A percentile compares a stretch with the other conserved stretches of the same genome.
Conservation (phyloP, 2,329 filamentous ascomycete genomes). For the Epichloe uncinata region DNA sequence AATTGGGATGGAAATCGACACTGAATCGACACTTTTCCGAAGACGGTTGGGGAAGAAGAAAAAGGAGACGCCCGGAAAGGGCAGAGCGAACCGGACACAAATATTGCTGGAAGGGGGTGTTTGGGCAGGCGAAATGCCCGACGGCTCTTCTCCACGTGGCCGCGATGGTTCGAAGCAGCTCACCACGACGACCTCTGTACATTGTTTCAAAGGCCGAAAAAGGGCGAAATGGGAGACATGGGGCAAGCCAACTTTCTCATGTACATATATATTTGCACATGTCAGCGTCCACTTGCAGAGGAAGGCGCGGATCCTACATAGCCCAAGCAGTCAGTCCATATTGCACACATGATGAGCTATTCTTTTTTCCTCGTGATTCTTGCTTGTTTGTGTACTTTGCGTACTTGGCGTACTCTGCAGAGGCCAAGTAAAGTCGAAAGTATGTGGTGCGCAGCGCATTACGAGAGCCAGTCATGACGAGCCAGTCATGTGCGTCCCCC, state of each 20-base stretch:
- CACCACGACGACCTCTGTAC: slow-evolving; percentile 18
- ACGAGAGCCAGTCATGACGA: too few relatives aligned
- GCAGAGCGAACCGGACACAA: neutral
- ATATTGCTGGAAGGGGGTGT: neutral
- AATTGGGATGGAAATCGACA: neutral
- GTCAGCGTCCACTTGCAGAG: neutral
- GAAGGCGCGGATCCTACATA: neutral
- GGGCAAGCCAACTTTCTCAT: neutral
- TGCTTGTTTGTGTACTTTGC: too few relatives aligned
- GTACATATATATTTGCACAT: neutral
- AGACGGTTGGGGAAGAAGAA: neutral
- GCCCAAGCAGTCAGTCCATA: neutral
- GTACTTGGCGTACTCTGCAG: too few relatives aligned
- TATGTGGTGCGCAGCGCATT: too few relatives aligned
- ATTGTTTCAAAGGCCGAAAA: slow-evolving; percentile 12
- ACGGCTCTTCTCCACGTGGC: neutral
- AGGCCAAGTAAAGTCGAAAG: too few relatives aligned
- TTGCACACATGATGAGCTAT: neutral
- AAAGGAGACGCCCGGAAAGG: neutral
- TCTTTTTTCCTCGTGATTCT: too few relatives aligned
- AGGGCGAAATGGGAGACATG: neutral
- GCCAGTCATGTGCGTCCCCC: too few relatives aligned
- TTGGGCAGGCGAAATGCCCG: neutral
- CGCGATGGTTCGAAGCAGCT: slow-evolving; percentile 9
- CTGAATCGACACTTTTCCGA: neutral